Evolutionary conservation across 2,329 filamentous ascomycete genomes (phyloP), one percentile per base, ranked within the genome.

Genomic region (Fusarium acutatum): DNA sequence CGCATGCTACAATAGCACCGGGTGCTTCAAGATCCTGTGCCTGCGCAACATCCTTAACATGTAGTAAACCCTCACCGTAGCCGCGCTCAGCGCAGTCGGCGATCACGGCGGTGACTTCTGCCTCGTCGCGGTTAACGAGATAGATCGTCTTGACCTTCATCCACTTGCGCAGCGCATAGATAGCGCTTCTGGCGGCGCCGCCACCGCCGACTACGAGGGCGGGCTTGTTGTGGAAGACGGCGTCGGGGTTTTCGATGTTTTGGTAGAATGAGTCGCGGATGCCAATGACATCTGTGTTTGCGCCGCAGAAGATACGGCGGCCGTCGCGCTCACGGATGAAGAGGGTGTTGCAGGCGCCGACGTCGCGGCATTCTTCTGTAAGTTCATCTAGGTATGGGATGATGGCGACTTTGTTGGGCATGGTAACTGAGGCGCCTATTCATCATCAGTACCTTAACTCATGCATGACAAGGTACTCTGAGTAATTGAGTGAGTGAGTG

Each of bases 361-460:
- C 91, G 40, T 91, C 90, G 56, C 88, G 87, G 74, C 90, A 93
- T 82, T 95, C 92, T 28, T 90, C 87, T 12, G 93, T 94, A 41
- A 95, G 84, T 60, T 91, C 89, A 78, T 96, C 93, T 14, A 96
- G 87, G 75, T 94, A 86, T 0, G 89, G 86, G 67, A 95, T 89
- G 79, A 96, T 94, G 75, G 90, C 86, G 32, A 96, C 89, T 82
- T 96, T 96, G 85, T 94, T 91, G 1, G 94, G 94, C 93, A 96
- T 96, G 26, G 93, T 96, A 41, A 96, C 90, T 7, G 92, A 90
- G 28, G 91, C 89, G 61, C 92, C 91, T 88, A 5, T 8, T 9
- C 14, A 24, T 35, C 30, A 6, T 47, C 24, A 47, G 14, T 64
- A 32, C 12, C 8, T 56, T 7, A 14, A n/a, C 43, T 20, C 5